Evolutionary conservation across 139 green algal genomes (phyloP).

Genomic region (Chlamydomonas sphaeroides): DNA sequence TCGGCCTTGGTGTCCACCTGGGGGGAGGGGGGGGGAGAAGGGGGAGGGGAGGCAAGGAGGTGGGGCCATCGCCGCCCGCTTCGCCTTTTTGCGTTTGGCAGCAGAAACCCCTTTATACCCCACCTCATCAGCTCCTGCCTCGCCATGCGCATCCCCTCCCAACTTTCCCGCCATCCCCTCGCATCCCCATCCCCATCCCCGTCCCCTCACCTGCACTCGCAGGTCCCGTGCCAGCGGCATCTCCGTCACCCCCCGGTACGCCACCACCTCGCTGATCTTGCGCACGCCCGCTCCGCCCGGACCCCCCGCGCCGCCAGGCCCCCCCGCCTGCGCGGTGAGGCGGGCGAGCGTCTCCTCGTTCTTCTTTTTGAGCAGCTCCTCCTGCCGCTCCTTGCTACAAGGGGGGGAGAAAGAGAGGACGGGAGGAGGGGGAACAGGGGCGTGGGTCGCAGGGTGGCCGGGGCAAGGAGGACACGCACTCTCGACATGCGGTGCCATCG

Average conservation of each 20-base stretch:
- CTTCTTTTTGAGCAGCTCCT: constrained; percentile 81
- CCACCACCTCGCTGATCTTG: constrained; percentile 71
- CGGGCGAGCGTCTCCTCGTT: constrained; percentile 87
- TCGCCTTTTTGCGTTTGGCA: no score
- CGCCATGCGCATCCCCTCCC: no score
- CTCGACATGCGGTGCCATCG: no score
- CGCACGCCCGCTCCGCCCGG: constrained; percentile 28
- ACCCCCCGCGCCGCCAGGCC: not conserved
- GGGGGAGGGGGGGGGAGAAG: not conserved
- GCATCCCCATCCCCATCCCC: no score
- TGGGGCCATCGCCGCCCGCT: no score
- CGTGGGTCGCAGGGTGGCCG: no score
- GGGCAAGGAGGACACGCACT: no score
- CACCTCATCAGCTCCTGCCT: no score
- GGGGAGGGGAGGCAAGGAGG: not conserved
- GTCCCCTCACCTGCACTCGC: constrained; percentile 76
- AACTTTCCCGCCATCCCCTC: no score
- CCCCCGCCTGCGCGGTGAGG: constrained; percentile 60
- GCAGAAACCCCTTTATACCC: no score
- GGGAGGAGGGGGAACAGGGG: no score
- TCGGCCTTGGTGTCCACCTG: constrained; percentile 82
- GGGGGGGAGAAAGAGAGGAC: no score
- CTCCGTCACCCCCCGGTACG: constrained; percentile 81
- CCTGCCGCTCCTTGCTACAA: constrained; percentile 83
- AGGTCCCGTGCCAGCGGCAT: constrained; percentile 75